A percentile compares a stretch with the other conserved stretches of the same genome.
These are phyloP conservation scores for Aquanectria penicillioides DNA, from an alignment of 2,329 filamentous ascomycete species.

Conservation along the genomic window DNA sequence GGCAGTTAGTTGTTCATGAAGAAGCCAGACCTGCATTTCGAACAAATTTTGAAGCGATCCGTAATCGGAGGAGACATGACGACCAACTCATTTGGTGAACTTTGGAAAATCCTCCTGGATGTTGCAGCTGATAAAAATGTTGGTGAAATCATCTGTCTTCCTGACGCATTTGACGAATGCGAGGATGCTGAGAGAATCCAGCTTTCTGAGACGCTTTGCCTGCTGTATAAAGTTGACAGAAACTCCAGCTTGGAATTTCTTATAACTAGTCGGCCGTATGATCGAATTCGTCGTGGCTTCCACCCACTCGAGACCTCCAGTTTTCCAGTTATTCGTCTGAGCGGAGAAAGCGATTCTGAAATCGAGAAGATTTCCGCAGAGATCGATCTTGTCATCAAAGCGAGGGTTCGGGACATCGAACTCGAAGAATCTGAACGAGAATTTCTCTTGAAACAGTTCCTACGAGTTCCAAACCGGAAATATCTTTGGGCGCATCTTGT, in stretches of 20 bases:
- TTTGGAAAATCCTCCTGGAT: conserved; percentile 45
- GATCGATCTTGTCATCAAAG: conserved; percentile 32
- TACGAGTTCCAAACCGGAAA: not conserved
- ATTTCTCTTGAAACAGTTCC: conserved; percentile 23
- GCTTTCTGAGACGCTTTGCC: conserved; percentile 38
- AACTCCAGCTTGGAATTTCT: not conserved
- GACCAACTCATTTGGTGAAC: conserved; percentile 34
- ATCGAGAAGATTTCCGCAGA: conserved; percentile 32
- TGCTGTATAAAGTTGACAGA: conserved; percentile 33
- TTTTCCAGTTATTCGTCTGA: conserved; percentile 29
- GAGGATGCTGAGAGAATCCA: conserved; percentile 23
- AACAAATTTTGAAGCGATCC: conserved; percentile 32
- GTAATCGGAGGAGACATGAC: conserved; percentile 27
- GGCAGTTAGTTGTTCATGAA: conserved; percentile 48
- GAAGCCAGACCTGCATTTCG: conserved; percentile 34
- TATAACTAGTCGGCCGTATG: conserved; percentile 43
- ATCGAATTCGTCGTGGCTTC: conserved; percentile 35
- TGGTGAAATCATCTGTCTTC: conserved; percentile 46
- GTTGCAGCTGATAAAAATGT: conserved; percentile 20
- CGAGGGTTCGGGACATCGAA: conserved; percentile 2
- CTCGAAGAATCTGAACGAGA: conserved; percentile 19
- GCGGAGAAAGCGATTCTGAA: conserved; percentile 28
- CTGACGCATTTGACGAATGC: conserved; percentile 56
- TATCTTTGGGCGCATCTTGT: not conserved
- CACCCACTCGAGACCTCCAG: not conserved